Conservation (phyloP, 352 stramenopile genomes). For the Blastocystis hominis region DNA sequence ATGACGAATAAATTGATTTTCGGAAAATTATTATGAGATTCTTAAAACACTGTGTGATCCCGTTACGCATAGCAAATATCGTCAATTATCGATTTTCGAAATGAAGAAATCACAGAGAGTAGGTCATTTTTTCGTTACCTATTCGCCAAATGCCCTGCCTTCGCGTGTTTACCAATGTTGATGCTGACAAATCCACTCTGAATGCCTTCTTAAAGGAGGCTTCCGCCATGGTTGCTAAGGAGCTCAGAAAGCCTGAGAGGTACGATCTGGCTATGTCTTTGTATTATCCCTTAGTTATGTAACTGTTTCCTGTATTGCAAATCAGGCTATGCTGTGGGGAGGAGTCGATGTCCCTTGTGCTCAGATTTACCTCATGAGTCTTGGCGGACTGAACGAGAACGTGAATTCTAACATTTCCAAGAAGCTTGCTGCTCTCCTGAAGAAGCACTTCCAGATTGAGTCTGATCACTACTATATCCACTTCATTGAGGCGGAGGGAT, state of each 20-base stretch:
- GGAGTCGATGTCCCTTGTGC: slow-evolving; percentile 50
- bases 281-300: slow-evolving; percentile 12
- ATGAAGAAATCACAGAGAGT: too few species aligned
- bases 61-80: too few species aligned
- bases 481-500: slow-evolving; percentile 47
- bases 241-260: slow-evolving; percentile 46
- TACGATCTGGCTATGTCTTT: neutral
- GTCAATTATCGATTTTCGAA: too few species aligned
- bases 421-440: slow-evolving; percentile 1
- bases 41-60: too few species aligned
- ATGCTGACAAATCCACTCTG: neutral
- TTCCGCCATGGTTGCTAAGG: slow-evolving; percentile 19
- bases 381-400: slow-evolving; percentile 21
- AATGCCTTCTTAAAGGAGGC: slow-evolving; percentile 40
- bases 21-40: too few species aligned
- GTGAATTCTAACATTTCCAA: slow-evolving; percentile 53
- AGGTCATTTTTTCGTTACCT: neutral
- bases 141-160: slow-evolving; percentile 21
- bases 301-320: slow-evolving; percentile 29
- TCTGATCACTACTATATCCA: slow-evolving; percentile 56
- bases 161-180: slow-evolving; percentile 50
- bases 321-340: slow-evolving; percentile 32
- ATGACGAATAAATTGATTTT: too few species aligned
- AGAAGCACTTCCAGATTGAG: slow-evolving; percentile 36
- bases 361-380: slow-evolving; percentile 48